Conservation (phyloP, 768 basidiomycete species). For the Tulasnella sp. region DNA sequence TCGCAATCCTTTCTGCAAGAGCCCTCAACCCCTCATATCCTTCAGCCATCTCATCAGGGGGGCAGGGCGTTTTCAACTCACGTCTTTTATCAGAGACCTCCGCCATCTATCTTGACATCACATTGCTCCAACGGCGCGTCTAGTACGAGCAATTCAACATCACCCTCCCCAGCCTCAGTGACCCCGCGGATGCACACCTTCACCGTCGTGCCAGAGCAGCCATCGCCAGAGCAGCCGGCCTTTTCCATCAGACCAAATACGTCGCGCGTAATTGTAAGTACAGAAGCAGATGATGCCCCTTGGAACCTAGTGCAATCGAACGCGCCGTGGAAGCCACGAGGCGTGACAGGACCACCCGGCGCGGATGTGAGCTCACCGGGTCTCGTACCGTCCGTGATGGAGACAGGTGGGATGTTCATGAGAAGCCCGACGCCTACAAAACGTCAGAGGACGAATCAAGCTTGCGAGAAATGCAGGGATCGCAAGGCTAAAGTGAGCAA, state of each 20-base stretch:
- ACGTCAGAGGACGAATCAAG: slow-evolving; percentile 25
- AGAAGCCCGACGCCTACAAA: slow-evolving; percentile 19
- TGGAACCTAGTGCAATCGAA: slow-evolving; percentile 15
- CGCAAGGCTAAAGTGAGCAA: slow-evolving; percentile 27
- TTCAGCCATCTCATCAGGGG: neutral
- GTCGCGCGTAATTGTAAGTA: neutral
- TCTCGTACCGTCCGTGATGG: neutral
- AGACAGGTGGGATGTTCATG: slow-evolving; percentile 10
- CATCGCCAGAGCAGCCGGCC: neutral
- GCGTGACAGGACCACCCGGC: neutral
- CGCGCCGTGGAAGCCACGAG: neutral
- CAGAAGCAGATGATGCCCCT: neutral
- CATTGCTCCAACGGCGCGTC: neutral
- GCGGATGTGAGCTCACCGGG: neutral
- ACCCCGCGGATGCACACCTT: neutral
- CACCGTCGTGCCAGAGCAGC: neutral
- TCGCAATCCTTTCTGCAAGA: neutral
- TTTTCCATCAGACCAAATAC: neutral
- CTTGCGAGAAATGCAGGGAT: slow-evolving; percentile 26
- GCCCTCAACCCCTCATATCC: neutral
- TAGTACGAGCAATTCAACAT: neutral
- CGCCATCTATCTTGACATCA: neutral
- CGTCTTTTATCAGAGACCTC: neutral
- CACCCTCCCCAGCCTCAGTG: neutral
- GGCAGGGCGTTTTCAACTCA: neutral